Conservation (phyloP, 2,329 filamentous ascomycete species). For the Ophiostoma angusticollis region DNA sequence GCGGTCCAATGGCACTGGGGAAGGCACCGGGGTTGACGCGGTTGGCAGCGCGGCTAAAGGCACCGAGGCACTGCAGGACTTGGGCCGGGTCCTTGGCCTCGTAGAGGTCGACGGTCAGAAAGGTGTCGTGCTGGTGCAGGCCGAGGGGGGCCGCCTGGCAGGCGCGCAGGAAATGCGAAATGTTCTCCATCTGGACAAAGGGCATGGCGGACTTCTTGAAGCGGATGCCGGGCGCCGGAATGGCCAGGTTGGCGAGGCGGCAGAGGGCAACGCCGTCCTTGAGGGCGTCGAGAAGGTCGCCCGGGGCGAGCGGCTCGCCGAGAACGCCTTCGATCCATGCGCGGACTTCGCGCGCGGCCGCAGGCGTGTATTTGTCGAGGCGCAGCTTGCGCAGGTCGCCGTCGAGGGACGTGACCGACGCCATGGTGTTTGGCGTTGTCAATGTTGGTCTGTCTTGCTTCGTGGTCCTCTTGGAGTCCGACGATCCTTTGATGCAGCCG, state of each 20-base stretch:
- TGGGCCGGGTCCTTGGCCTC: conserved; percentile 93
- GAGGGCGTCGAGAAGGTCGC: conserved; percentile 71
- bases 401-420: conserved; percentile 84
- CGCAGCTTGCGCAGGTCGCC: conserved; percentile 91
- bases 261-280: conserved; percentile 89
- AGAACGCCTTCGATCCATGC: conserved; percentile 76
- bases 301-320: conserved; percentile 55
- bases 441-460: not conserved
- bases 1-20: conserved; percentile 62
- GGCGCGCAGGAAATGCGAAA: conserved; percentile 84
- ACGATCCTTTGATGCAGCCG: no score
- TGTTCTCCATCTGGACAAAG: conserved; percentile 99
- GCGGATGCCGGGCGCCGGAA: conserved; percentile 66
- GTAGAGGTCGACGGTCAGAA: conserved; percentile 92
- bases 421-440: conserved; percentile 22
- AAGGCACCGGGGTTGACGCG: conserved; percentile 61
- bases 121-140: conserved; percentile 86
- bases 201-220: conserved; percentile 92
- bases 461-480: not conserved
- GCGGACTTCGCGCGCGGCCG: conserved; percentile 73
- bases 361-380: conserved; percentile 82
- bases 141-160: conserved; percentile 76
- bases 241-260: conserved; percentile 73
- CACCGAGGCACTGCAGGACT: conserved; percentile 80
- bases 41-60: conserved; percentile 82